Evolutionary conservation across 2,329 filamentous ascomycete species (phyloP).

Genomic region (Venturia asperata): DNA sequence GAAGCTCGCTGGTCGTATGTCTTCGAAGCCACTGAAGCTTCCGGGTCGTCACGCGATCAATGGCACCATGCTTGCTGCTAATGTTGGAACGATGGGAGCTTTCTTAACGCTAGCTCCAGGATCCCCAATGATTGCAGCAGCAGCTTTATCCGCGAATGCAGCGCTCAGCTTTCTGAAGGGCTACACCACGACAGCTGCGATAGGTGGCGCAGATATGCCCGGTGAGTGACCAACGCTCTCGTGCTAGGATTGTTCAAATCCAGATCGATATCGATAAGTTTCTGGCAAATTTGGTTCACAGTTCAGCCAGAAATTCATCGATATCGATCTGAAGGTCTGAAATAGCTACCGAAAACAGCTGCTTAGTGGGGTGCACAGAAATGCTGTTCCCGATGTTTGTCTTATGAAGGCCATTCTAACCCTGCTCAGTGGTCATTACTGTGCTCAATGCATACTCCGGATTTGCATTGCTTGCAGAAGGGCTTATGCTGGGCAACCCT

Average conservation of each 20-base stretch:
- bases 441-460: constrained; percentile 87
- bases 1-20: constrained; percentile 77
- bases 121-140: constrained; percentile 69
- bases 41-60: constrained; percentile 73
- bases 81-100: constrained; percentile 74
- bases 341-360: background rate
- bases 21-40: constrained; percentile 64
- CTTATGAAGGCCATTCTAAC: constrained; percentile 26
- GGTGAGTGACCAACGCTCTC: background rate
- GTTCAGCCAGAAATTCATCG: background rate
- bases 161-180: constrained; percentile 76
- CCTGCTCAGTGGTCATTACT: constrained; percentile 65
- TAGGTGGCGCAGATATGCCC: constrained; percentile 88
- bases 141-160: constrained; percentile 68
- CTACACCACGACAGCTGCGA: constrained; percentile 78
- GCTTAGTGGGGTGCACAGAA: background rate
- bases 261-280: background rate
- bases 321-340: background rate
- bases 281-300: constrained; percentile 28
- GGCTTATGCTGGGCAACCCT: constrained; percentile 84
- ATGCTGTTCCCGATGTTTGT: background rate
- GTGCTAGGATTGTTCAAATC: background rate
- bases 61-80: constrained; percentile 63
- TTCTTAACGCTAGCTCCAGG: constrained; percentile 78
- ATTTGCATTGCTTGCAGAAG: constrained; percentile 83